A percentile compares a stretch with the other conserved stretches of the same genome.
These are phyloP conservation scores for Tetrahymena malaccensis DNA, from an alignment of 73 alveolate genomes.

Conservation along the genomic window DNA sequence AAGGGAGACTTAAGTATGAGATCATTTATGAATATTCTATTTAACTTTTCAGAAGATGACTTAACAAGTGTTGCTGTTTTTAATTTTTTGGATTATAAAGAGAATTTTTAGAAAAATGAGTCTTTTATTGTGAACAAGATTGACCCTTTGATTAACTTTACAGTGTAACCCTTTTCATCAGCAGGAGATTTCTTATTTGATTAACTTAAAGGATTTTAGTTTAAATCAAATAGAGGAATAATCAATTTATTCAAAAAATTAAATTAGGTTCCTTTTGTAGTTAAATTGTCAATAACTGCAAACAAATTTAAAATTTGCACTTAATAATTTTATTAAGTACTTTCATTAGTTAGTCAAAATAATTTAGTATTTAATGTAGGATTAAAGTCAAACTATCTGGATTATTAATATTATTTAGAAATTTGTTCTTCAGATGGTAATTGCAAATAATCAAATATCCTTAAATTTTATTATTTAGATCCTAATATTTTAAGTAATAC, in stretches of 20 bases:
- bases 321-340: no score
- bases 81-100: not conserved
- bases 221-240: not conserved
- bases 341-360: not conserved
- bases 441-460: not conserved
- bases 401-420: not conserved
- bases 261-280: not conserved
- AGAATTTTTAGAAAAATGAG: not conserved
- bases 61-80: not conserved
- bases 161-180: not conserved
- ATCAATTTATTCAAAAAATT: no score
- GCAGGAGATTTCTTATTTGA: not conserved
- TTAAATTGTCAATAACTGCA: not conserved
- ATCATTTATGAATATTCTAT: not conserved
- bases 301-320: no score
- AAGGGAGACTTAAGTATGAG: not conserved
- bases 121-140: not conserved
- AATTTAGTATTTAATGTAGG: not conserved
- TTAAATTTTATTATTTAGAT: no score
- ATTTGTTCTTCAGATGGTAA: not conserved
- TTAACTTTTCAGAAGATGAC: not conserved
- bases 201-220: not conserved
- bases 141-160: not conserved
- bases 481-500: not conserved
- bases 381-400: not conserved